Conservation (phyloP, 495 filamentous ascomycete species). For the Staphylotrichum tortipilum region DNA sequence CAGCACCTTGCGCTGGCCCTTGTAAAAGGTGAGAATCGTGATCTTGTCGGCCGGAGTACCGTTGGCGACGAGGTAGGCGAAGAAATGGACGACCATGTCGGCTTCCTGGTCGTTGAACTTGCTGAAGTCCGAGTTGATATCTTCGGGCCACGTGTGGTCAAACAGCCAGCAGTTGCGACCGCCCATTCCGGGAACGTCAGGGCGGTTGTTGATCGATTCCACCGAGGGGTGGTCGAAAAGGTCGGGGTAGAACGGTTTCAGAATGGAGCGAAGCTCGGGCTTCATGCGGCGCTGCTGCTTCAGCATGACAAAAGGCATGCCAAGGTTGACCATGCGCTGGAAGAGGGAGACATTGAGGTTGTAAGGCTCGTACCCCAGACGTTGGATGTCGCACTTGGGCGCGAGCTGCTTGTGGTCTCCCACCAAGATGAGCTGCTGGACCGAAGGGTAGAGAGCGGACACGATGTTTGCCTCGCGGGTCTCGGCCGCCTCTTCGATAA, state of each 20-base stretch:
- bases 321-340: constrained; percentile 60
- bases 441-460: constrained; percentile 43
- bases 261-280: constrained; percentile 54
- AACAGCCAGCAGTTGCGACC: constrained; percentile 60
- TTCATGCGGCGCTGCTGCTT: constrained; percentile 65
- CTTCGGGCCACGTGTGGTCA: constrained; percentile 61
- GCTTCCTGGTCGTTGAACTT: constrained; percentile 68
- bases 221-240: constrained; percentile 67
- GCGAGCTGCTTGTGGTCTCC: constrained; percentile 50
- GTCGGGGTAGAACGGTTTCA: constrained; percentile 56
- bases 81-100: constrained; percentile 66
- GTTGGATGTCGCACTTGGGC: constrained; percentile 44
- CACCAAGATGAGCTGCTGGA: constrained; percentile 48
- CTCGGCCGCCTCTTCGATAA: constrained; percentile 53
- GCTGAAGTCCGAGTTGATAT: constrained; percentile 54
- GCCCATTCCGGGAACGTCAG: constrained; percentile 72
- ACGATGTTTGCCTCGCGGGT: constrained; percentile 48
- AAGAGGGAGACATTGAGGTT: constrained; percentile 43
- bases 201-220: constrained; percentile 31
- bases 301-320: constrained; percentile 54
- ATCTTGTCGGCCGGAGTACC: constrained; percentile 52
- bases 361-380: constrained; percentile 65
- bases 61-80: constrained; percentile 62
- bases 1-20: constrained; percentile 68
- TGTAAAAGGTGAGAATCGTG: constrained; percentile 86